Evolutionary conservation across 495 filamentous ascomycete genomes (phyloP), one percentile per base, ranked within the genome.

Genomic region (Neurospora hispaniola): DNA sequence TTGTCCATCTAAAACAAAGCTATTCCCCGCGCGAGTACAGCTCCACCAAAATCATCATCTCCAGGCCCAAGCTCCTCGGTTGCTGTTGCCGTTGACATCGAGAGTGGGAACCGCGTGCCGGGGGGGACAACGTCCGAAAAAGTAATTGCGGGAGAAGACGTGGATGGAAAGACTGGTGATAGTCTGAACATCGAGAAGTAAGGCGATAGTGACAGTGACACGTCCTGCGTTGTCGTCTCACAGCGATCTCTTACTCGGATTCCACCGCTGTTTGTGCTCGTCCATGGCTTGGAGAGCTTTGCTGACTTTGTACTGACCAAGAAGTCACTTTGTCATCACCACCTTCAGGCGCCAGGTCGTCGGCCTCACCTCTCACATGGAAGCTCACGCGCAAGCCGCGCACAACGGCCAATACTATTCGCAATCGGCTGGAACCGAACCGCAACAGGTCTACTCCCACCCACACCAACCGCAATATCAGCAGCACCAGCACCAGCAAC

Each of bases 321-420:
- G 12, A 62, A 35, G 54, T 35, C 23, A 16, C 54, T 62, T 62
- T 62, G 27, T 62, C 12, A 18, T 35, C 54, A 35, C 27, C 27
- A 66, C 54, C 5, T 66, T 31, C 54, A 35, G 6, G 23, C 27
- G 54, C 35, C 27, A 66, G 6, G 35, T 66, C 27, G 54, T 66
- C 54, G 5, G 11, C 54, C 27, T 66, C 27, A 31, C 54, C 14
- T 66, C 27, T 66, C 54, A 84, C 54, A 84, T 82, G 82, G 82
- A 81, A 46, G 77, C 80, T 72, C 78, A 84, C 80, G 76, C 76
- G 14, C 79, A 80, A 35, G 79, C 48, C 23, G 48, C 48, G 48
- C 48, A 59, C 27, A 59, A 59, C 54, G 54, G 54, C 54, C 54
- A 35, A 66, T 35, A 66, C 54, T 66, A 66, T 66, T 35, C 27